phyloP scores from a whole-genome alignment of 768 basidiomycete species.

The Pisolithus albus region DNA sequence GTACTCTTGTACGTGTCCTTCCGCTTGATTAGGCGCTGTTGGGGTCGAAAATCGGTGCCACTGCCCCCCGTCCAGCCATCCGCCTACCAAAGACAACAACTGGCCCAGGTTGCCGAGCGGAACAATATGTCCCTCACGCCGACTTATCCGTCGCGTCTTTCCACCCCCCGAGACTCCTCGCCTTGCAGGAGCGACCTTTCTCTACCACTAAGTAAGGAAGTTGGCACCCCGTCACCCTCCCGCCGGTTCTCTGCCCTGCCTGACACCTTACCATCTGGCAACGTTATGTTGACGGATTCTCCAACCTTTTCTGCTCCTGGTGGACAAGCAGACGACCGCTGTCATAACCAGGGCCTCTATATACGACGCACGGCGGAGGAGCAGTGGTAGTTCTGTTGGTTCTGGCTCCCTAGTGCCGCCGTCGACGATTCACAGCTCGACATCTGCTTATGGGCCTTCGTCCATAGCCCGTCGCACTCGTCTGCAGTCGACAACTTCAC shows the following conservation, averaged over 20 bases:
- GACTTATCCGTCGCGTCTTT: slow-evolving; percentile 16
- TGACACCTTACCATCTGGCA: slow-evolving; percentile 7
- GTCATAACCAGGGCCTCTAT: slow-evolving; percentile 2
- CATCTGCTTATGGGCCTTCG: slow-evolving; percentile 6
- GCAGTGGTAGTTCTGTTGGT: slow-evolving; percentile 5
- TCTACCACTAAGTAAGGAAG: slow-evolving; percentile 18
- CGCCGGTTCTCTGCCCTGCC: slow-evolving; percentile 9
- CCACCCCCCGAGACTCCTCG: slow-evolving; percentile 17
- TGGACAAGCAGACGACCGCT: not conserved
- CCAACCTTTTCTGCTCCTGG: not conserved
- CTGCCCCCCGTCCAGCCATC: slow-evolving; percentile 62
- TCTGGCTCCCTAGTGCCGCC: slow-evolving; percentile 17
- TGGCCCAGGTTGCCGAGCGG: slow-evolving; percentile 34
- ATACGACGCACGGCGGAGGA: not conserved
- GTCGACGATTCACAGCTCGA: slow-evolving; percentile 5
- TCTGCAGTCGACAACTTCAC: slow-evolving; percentile 35
- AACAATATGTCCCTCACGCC: slow-evolving; percentile 17
- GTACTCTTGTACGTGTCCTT: slow-evolving; percentile 32
- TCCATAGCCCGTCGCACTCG: slow-evolving; percentile 23
- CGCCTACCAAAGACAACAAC: slow-evolving; percentile 50
- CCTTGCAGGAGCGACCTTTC: slow-evolving; percentile 30
- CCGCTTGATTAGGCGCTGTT: slow-evolving; percentile 31
- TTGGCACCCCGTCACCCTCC: slow-evolving; percentile 11
- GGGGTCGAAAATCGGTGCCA: slow-evolving; percentile 33
- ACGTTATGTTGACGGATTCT: slow-evolving; percentile 5